Evolutionary conservation across 1,284 basidiomycete genomes (phyloP), one percentile per base, ranked within the genome.

Genomic region (Ustilago loliicola): DNA sequence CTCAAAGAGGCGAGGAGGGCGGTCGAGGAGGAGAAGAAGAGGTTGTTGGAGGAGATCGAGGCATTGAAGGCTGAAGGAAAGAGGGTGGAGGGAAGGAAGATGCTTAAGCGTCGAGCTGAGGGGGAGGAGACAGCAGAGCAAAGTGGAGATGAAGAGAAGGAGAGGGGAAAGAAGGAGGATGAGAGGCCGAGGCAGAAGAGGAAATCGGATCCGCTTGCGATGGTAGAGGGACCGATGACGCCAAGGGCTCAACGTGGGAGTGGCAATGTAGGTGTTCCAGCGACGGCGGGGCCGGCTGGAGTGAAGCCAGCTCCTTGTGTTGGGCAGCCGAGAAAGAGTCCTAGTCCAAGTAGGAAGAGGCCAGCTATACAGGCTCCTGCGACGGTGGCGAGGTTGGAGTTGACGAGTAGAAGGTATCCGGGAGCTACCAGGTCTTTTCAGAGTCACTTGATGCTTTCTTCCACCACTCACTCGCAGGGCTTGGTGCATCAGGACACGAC

Each of bases 321-420:
- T 3, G 85, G 85, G 2, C 85, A 86, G 57, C 85, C 85, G 15
- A 67, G 85, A 40, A 86, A 86, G 55, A 81, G 80, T 30, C 85
- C 84, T 3, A 84, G 80, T 13, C 82, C 82, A 0, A 70, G 59
- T 2, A 66, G 82, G 29, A 86, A 86, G 66, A 61, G 85, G 7
- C 77, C 74, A 0, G 80, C 75, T 1, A 77, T 71, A 27, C 67
- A 67, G 30, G 72, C 68, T 3, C 79, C 72, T 13, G 70, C 72
- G 0, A 77, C 77, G 2, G 70, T 74, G 15, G 72, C 69, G 1
- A 36, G 77, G 19, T 32, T 80, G 52, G 76, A 73, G 42, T 61
- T 70, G 55, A 68, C 34, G 19, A 36, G 56, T 7, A 29, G 54
- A 34, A 63, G 64, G 21, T 75, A 71, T 15, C 66, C 69, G 1